These are phyloP conservation scores for Achlya hypogyna DNA, from an alignment of 352 stramenopile genomes.

Conservation along the genomic window DNA sequence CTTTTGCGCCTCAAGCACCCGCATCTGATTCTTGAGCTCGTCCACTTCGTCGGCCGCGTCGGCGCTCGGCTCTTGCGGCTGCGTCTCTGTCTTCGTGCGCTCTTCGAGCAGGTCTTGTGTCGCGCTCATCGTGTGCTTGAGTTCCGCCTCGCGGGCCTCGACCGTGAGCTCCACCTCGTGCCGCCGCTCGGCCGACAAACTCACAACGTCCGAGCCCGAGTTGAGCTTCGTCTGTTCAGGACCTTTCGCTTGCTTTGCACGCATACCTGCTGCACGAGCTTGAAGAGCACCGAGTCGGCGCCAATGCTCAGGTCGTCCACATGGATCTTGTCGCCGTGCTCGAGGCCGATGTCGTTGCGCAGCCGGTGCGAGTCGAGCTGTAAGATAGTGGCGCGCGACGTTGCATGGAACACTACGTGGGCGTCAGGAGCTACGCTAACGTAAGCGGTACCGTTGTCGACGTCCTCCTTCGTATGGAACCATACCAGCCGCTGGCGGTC, in stretches of 20 bases:
- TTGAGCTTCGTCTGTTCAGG: constrained; percentile 65
- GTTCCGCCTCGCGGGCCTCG: constrained; percentile 69
- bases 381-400: constrained; percentile 60
- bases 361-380: constrained; percentile 57
- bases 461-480: constrained; percentile 79
- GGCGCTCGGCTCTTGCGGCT: background rate
- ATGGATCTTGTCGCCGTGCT: constrained; percentile 84
- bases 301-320: constrained; percentile 74
- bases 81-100: constrained; percentile 33
- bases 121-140: constrained; percentile 73
- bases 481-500: constrained; percentile 80
- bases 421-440: background rate
- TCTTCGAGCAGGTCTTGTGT: constrained; percentile 76
- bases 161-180: constrained; percentile 83
- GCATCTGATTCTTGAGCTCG: constrained; percentile 65
- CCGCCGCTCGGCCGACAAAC: constrained; percentile 71
- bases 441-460: constrained; percentile 49
- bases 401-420: constrained; percentile 59
- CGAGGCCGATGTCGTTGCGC: constrained; percentile 73
- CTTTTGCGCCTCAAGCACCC: constrained; percentile 78
- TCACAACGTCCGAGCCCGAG: constrained; percentile 64
- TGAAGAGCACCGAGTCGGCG: constrained; percentile 66
- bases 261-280: constrained; percentile 68
- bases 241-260: background rate
- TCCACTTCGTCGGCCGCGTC: constrained; percentile 45